A percentile compares a stretch with the other conserved stretches of the same genome.
phyloP scores from a whole-genome alignment of 257 asterid species.

The Nicotiana knightiana region DNA sequence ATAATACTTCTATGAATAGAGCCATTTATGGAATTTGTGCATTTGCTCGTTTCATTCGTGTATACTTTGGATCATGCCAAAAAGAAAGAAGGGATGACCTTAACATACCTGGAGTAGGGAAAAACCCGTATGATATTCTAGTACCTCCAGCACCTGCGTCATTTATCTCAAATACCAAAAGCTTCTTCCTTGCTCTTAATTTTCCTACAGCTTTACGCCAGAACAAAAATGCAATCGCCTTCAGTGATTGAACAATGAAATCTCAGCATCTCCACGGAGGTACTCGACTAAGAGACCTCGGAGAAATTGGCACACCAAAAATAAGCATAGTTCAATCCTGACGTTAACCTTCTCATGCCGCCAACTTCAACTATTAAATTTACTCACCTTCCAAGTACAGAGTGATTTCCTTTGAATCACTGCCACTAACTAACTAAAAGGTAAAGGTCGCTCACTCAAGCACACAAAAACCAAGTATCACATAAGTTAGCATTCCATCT shows the following conservation, averaged over 20 bases:
- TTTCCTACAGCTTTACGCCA: neutral
- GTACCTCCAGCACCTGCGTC: neutral
- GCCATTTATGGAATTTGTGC: no score
- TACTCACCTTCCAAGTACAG: neutral
- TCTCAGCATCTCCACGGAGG: neutral
- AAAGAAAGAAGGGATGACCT: no score
- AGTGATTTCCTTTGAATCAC: neutral
- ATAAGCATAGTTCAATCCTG: neutral
- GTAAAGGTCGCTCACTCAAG: neutral
- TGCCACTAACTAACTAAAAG: neutral
- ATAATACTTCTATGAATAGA: no score
- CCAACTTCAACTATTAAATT: neutral
- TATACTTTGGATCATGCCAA: no score
- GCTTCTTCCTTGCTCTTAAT: neutral
- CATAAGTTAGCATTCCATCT: neutral
- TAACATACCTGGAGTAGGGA: no score
- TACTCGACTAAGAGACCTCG: neutral
- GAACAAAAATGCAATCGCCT: neutral
- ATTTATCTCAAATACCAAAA: neutral
- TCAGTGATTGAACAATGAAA: neutral
- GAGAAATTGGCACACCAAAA: neutral
- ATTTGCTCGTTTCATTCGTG: no score
- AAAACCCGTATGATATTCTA: neutral
- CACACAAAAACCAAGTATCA: neutral
- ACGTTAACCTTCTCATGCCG: neutral